These are phyloP conservation scores for Microdochium nivale DNA, from an alignment of 2,329 filamentous ascomycete genomes.

Conservation along the genomic window DNA sequence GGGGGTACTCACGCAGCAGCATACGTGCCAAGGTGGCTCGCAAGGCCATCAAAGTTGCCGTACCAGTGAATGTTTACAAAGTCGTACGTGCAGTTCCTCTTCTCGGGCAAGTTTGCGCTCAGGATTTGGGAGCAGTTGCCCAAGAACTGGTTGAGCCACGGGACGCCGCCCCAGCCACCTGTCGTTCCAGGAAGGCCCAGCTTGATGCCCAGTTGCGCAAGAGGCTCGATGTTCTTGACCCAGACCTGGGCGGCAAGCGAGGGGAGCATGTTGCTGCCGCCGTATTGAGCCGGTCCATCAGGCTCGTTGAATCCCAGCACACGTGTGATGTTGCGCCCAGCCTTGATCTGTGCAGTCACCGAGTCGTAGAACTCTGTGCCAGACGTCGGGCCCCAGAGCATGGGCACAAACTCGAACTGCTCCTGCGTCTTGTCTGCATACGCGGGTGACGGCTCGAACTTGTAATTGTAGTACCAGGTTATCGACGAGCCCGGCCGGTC, in stretches of 20 bases:
- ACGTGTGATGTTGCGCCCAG: slow-evolving; percentile 51
- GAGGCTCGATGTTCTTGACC: slow-evolving; percentile 63
- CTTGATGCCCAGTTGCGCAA: slow-evolving; percentile 55
- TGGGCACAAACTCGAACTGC: slow-evolving; percentile 67
- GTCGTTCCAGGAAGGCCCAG: slow-evolving; percentile 66
- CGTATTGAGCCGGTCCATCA: slow-evolving; percentile 44
- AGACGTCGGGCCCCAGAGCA: slow-evolving; percentile 62
- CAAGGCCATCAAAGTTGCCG: slow-evolving; percentile 60
- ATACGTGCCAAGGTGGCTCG: slow-evolving; percentile 56
- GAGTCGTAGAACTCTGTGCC: slow-evolving; percentile 52
- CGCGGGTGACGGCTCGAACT: slow-evolving; percentile 41
- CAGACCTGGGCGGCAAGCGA: slow-evolving; percentile 56
- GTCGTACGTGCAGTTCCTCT: slow-evolving; percentile 50
- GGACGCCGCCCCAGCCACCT: slow-evolving; percentile 47
- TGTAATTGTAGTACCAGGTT: slow-evolving; percentile 85
- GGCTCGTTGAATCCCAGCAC: slow-evolving; percentile 77
- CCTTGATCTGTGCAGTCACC: slow-evolving; percentile 45
- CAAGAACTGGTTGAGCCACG: slow-evolving; percentile 61
- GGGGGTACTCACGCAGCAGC: slow-evolving; percentile 28
- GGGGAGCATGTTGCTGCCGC: slow-evolving; percentile 56
- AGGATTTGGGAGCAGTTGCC: slow-evolving; percentile 52
- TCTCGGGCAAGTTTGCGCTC: slow-evolving; percentile 24
- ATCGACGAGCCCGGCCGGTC: slow-evolving; percentile 45
- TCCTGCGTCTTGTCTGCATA: slow-evolving; percentile 40
- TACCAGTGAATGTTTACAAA: slow-evolving; percentile 61